Conservation (phyloP, 2,329 filamentous ascomycete species). For the Cryphonectria naterciae region DNA sequence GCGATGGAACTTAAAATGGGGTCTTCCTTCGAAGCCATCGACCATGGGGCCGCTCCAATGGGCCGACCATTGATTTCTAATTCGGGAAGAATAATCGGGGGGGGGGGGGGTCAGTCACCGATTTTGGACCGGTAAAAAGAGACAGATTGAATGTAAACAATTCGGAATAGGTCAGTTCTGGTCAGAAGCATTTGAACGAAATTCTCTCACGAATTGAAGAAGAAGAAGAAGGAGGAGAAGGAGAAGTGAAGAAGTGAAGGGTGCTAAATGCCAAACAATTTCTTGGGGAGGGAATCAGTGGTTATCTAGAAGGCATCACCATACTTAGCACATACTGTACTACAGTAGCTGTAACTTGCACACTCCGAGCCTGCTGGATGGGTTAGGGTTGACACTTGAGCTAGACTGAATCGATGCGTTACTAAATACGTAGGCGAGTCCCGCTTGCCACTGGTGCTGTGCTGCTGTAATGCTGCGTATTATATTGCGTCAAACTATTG, state of each 20-base stretch:
- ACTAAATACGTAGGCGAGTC: neutral
- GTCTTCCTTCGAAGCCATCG: slow-evolving; percentile 7
- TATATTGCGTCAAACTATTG: neutral
- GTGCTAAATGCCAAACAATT: too few species aligned
- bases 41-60: neutral
- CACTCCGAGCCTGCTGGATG: too few species aligned
- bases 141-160: neutral
- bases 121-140: neutral
- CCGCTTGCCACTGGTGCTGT: neutral
- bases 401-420: neutral
- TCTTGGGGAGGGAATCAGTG: too few species aligned
- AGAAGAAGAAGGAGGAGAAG: neutral
- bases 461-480: neutral
- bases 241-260: too few species aligned
- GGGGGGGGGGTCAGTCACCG: neutral
- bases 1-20: slow-evolving; percentile 1
- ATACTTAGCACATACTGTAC: too few species aligned
- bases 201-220: neutral
- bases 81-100: neutral
- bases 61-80: slow-evolving; percentile 17
- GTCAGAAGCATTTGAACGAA: neutral
- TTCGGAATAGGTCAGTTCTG: neutral
- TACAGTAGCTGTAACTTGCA: too few species aligned
- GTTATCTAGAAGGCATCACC: too few species aligned
- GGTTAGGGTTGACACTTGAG: too few species aligned